phyloP scores from a whole-genome alignment of 257 asterid species.

The Solanum gracilifrons region DNA sequence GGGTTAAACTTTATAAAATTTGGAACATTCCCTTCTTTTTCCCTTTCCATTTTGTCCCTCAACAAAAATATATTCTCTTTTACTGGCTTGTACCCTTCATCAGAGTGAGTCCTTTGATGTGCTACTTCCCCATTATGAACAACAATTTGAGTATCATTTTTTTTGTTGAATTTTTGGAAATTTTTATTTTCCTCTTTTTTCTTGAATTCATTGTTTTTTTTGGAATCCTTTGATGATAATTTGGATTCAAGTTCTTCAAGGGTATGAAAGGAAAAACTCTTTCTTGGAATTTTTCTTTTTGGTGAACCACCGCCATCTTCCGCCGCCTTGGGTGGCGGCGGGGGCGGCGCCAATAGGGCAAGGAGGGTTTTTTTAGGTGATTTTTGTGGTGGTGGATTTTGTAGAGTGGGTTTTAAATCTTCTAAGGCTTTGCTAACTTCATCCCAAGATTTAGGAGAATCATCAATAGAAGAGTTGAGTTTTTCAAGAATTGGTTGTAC shows the following conservation, averaged over 20 bases:
- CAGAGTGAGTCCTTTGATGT: not conserved
- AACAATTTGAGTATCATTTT: not conserved
- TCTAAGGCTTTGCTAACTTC: slow-evolving; percentile 82
- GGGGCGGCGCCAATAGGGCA: not conserved
- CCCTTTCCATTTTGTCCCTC: slow-evolving; percentile 50
- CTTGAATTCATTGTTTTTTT: slow-evolving; percentile 5
- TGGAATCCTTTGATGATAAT: not conserved
- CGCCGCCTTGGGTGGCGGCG: not conserved
- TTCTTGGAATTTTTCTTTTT: slow-evolving; percentile 10
- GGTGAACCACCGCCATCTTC: not conserved
- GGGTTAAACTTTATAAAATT: slow-evolving; percentile 43
- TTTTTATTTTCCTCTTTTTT: not conserved
- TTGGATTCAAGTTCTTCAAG: slow-evolving; percentile 72
- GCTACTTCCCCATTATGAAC: not conserved
- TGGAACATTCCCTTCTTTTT: slow-evolving; percentile 48
- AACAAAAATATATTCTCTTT: slow-evolving; percentile 70
- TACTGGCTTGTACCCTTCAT: slow-evolving; percentile 32
- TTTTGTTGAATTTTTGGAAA: not conserved
- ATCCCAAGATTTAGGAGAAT: slow-evolving; percentile 79
- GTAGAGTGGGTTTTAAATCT: slow-evolving; percentile 47
- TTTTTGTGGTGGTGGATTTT: slow-evolving; percentile 10
- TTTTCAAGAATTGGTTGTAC: slow-evolving; percentile 55
- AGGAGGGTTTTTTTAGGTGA: not conserved
- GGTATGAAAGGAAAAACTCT: slow-evolving; percentile 63
- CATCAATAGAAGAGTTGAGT: slow-evolving; percentile 54